Base-by-base conservation (phyloP, 768 basidiomycete species). In the Chiua virens region DNA sequence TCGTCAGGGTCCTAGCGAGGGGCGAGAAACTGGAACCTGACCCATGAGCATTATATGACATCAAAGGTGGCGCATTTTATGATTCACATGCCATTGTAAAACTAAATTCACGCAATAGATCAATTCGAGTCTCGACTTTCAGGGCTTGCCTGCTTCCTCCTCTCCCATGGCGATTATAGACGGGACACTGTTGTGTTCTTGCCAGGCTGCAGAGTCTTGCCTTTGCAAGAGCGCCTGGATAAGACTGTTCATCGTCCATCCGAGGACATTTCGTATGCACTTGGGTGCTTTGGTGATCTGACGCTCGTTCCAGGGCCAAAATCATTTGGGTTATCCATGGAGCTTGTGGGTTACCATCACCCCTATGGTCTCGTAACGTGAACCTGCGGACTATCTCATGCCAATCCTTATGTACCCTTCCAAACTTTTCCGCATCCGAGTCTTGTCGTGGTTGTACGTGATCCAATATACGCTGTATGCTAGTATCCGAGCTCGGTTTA, bases 1-100 rank as follows among this genome's bases (percentile, higher is more conserved):
- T 87, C 56, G 83, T 92, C 30, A 76, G 89, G 22, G 85, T 92
- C 25, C 80, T 92, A 53, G 87, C 90, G 2, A 81, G 90, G 13
- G 90, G 90, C 28, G 90, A 92, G 77, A 90, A 91, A 68, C 69
- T 92, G 47, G 89, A 92, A 38, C 80, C 79, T 35, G 73, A 67
- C 40, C 55, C 68, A 4, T 71, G 57, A 60, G 8, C 22, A 4
- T 41, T 17, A 27, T 27, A 21, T 23, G 30, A 32, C 40, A 23
- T 35, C 45, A 55, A 59, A 60, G 57, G 65, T 64, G 25, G 0
- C 41, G 9, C 30, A 18, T 27, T 15, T 8, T n/a, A 4, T 17
- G 11, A 3, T 4, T 5, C 17, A 20, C 18, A 35, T 20, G 13
- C 28, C 38, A 27, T 9, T 37, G 35, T 20, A 8, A 25, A 21